Evolutionary conservation across 2,329 filamentous ascomycete genomes (phyloP), one percentile per base, ranked within the genome.

Genomic region (Macrophomina tecta): DNA sequence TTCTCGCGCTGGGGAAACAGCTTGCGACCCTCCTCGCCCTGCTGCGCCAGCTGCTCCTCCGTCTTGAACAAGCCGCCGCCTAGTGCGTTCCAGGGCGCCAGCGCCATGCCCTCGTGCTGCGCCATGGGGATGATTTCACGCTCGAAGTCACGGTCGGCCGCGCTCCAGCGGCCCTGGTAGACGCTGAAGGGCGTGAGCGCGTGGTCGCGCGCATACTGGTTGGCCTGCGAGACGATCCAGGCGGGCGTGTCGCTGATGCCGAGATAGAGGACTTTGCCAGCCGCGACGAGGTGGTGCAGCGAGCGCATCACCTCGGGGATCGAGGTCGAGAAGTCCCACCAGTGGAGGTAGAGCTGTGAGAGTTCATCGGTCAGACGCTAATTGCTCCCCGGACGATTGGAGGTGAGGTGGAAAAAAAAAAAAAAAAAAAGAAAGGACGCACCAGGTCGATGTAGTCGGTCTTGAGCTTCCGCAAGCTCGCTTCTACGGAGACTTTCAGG

Each of bases 371-470:
- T 23, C 23, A 23, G 23, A 23, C 23, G 3, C 23, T 23, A 23
- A 23, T 23, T 23, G 2, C 23, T 23, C 2, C 23, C 23, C 23
- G 23, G 23, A 23, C 23, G 23, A 23, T 23, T 23, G 23, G 23
- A 9, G 18, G 36, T 3, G 36, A 4, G 36, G 36, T 23, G 36
- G 36, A 4, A 11, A 38, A 12, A 38, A 38, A 38, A 38, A 12
- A 38, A 12, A 38, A 38, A 38, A 38, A 4, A 12, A 38, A 12
- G 4, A 38, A 38, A 38, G 1, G 5, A 56, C 53, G 12, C 18
- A 58, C 55, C 12, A 78, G 61, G 72, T 93, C 90, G 66, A 92
- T 87, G 73, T 91, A 93, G 63, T 86, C 83, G 0, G 89, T 91
- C 77, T 88, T 83, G 60, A 89, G 82, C 78, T 87, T 90, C 67